Base-by-base conservation (phyloP, 441 rosid genomes). In the Arabidopsis hybrid region DNA sequence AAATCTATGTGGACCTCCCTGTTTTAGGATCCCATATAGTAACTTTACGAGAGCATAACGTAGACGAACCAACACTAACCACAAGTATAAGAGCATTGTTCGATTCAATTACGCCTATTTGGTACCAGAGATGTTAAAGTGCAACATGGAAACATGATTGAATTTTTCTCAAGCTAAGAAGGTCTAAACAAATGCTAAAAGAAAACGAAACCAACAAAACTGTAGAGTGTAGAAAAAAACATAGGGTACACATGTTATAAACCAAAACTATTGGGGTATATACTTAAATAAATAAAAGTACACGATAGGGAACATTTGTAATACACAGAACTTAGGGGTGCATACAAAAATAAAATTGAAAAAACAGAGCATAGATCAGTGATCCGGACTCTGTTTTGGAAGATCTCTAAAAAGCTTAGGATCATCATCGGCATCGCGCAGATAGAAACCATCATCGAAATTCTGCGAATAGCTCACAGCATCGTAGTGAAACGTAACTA, bases 401-500 rank as follows among this genome's bases (percentile, higher is more conserved):
- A 42, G 35, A 71, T 53, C 64, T 55, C 65, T 62, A 11, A 38
- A 76, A 58, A 13, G 46, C 29, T 7, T 76, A 47, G 12, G 74
- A 67, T 75, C 69, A 61, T 49, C 26, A 21, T 21, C 26, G 26
- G 26, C 62, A 58, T 78, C 77, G 5, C 49, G 59, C 7, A 53
- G 18, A 29, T 73, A 76, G 14, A 51, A 75, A 9, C 90, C 91
- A 32, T 92, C 93, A 26, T 92, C 97, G 50, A 92, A 92, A 34
- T 92, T 92, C 80, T 84, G 88, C 0, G 91, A 82, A 65, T 92
- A 92, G 78, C 96, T 92, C 67, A 86, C 85, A 13, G 86, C 91
- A 34, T 92, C 97, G 29, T 90, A 92, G 45, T 83, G 90, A 67
- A 88, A 90, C 49, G 67, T 29, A 16, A 95, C 81, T 67, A 83